Conservation (phyloP, 805 yeast genomes). For the Ogataea corticis region DNA sequence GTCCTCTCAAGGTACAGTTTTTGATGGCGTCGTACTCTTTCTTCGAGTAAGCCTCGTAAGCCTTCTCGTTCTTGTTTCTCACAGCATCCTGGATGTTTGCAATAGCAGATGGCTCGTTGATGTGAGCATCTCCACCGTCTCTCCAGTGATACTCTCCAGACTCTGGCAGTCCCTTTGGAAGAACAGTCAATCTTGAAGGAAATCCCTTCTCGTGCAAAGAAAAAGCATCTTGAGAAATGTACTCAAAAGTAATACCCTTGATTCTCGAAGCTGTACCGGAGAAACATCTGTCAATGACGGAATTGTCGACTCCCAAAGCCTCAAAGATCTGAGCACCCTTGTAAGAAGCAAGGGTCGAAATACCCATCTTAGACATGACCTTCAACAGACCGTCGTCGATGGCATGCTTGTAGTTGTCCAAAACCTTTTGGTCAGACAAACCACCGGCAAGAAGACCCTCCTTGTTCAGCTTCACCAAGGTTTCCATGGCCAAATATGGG, state of each 20-base stretch:
- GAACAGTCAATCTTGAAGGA: conserved; percentile 71
- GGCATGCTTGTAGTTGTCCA: conserved; percentile 80
- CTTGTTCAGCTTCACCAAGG: conserved; percentile 77
- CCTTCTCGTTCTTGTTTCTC: conserved; percentile 89
- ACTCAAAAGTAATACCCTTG: conserved; percentile 92
- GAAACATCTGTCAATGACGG: conserved; percentile 93
- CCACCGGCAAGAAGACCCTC: conserved; percentile 68
- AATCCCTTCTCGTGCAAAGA: conserved; percentile 90
- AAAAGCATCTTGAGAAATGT: conserved; percentile 95
- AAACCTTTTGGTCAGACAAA: conserved; percentile 57
- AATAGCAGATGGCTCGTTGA: conserved; percentile 92
- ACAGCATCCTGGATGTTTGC: conserved; percentile 98
- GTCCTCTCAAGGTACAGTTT: conserved; percentile 91
- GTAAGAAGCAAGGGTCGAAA: conserved; percentile 95
- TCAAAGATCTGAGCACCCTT: conserved; percentile 99
- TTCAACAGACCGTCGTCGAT: conserved; percentile 89
- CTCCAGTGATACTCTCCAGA: conserved; percentile 98
- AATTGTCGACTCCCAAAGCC: conserved; percentile 92
- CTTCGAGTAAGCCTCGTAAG: conserved; percentile 86
- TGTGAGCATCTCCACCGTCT: conserved; percentile 96
- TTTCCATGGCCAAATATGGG: conserved; percentile 92
- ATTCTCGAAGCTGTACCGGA: conserved; percentile 98
- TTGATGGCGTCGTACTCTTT: conserved; percentile 89
- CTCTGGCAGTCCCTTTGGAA: conserved; percentile 80
- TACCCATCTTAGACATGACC: conserved; percentile 99